Evolutionary conservation across 2,329 filamentous ascomycete species (phyloP).

Genomic region (Parastagonospora avenae): DNA sequence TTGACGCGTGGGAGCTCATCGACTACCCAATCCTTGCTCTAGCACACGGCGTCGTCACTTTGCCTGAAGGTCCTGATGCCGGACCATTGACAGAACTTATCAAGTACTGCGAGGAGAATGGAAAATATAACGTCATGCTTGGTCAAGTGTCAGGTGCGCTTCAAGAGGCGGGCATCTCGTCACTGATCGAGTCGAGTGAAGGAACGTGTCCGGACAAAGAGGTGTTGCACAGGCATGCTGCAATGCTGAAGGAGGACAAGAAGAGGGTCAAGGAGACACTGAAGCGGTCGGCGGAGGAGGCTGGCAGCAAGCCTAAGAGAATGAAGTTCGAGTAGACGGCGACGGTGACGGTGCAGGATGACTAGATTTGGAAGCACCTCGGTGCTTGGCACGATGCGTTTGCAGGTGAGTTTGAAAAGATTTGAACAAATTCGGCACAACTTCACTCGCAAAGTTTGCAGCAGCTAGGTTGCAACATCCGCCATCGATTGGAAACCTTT

Average conservation of each 20-base stretch:
- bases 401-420: too few species aligned
- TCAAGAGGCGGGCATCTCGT: background rate
- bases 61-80: slow-evolving; percentile 19
- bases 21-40: slow-evolving; percentile 28
- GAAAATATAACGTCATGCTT: slow-evolving; percentile 4
- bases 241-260: slow-evolving; percentile 16
- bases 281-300: background rate
- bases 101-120: slow-evolving; percentile 11
- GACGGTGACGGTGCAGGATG: background rate
- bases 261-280: too few species aligned
- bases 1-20: slow-evolving; percentile 6
- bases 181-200: too few species aligned
- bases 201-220: slow-evolving; percentile 20
- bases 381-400: background rate
- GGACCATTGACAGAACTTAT: slow-evolving; percentile 22
- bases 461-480: background rate
- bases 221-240: background rate
- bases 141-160: slow-evolving; percentile 14
- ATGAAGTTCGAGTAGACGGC: slow-evolving; percentile 3
- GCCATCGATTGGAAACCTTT: background rate
- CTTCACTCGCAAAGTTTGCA: too few species aligned
- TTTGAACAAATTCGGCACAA: too few species aligned
- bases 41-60: slow-evolving; percentile 14
- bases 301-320: slow-evolving; percentile 3
- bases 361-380: too few species aligned